These are phyloP conservation scores for Penicillium canescens DNA, from an alignment of 495 filamentous ascomycete genomes.

Conservation along the genomic window DNA sequence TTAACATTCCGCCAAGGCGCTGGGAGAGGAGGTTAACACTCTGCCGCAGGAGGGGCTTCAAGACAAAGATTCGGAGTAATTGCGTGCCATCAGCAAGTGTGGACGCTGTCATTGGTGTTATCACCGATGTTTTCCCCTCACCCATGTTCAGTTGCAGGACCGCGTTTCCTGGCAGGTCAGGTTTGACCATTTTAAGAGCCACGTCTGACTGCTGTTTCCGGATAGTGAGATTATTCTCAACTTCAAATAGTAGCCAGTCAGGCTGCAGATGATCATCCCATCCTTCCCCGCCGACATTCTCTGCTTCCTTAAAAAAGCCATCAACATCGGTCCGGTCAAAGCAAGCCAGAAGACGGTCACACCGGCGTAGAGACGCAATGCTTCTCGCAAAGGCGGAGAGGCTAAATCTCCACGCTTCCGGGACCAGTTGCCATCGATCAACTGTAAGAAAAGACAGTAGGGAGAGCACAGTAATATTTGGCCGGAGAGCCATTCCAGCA, in stretches of 20 bases:
- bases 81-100: neutral
- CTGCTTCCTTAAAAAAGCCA: conserved; percentile 11
- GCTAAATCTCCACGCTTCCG: conserved; percentile 3
- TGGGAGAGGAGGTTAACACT: neutral
- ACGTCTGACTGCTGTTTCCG: neutral
- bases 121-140: conserved; percentile 6
- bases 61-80: neutral
- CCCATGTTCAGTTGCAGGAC: conserved; percentile 8
- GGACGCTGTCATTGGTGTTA: neutral
- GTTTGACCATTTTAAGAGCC: neutral
- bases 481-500: neutral
- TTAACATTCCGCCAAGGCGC: neutral
- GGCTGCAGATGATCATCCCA: conserved; percentile 4
- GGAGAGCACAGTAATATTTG: conserved; percentile 3
- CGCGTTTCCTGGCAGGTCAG: neutral
- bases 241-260: conserved; percentile 1
- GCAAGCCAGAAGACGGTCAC: conserved; percentile 3
- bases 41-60: neutral
- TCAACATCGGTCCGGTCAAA: conserved; percentile 8
- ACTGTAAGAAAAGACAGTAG: conserved; percentile 6
- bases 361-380: conserved; percentile 7
- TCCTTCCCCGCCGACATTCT: neutral
- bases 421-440: conserved; percentile 6
- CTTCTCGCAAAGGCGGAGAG: conserved; percentile 5
- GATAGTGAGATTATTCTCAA: conserved; percentile 3